phyloP scores from a whole-genome alignment of 1,284 basidiomycete genomes.

The Ceratobasidium sp. region DNA sequence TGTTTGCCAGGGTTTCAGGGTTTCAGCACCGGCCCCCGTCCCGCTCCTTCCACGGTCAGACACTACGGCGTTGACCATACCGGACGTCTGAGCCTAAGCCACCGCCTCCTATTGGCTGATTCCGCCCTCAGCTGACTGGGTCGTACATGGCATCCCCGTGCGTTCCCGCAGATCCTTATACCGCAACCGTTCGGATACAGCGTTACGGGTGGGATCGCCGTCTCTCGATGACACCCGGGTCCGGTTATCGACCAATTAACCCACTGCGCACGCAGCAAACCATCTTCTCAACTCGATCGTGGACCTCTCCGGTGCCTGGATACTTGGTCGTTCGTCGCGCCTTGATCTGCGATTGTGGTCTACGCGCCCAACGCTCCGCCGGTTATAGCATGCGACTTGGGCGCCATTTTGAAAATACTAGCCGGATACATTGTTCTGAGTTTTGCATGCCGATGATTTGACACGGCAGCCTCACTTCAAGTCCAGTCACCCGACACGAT shows the following conservation, averaged over 20 bases:
- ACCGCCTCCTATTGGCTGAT: constrained; percentile 2
- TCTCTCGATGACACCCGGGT: background rate
- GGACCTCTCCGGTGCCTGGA: constrained; percentile 20
- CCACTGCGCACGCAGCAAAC: constrained; percentile 16
- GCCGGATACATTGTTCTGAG: background rate
- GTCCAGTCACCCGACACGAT: background rate
- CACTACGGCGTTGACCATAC: background rate
- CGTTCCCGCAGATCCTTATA: constrained; percentile 3
- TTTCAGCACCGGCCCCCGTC: background rate
- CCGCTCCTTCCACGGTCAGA: background rate
- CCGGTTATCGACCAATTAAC: background rate
- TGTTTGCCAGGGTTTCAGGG: constrained; percentile 15
- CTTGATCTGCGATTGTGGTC: constrained; percentile 13
- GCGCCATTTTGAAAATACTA: background rate
- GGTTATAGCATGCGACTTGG: too few relatives aligned
- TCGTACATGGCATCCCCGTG: background rate
- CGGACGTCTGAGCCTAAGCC: background rate
- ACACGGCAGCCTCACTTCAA: background rate
- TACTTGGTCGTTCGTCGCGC: background rate
- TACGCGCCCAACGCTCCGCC: too few relatives aligned
- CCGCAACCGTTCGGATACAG: background rate
- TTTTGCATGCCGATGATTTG: background rate
- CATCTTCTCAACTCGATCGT: too few relatives aligned
- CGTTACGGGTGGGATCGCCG: too few relatives aligned
- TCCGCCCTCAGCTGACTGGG: constrained; percentile 17